A percentile compares a stretch with the other conserved stretches of the same genome.
Conservation (phyloP, 1,139 yeast genomes). For the Yamadazyma diospyri region DNA sequence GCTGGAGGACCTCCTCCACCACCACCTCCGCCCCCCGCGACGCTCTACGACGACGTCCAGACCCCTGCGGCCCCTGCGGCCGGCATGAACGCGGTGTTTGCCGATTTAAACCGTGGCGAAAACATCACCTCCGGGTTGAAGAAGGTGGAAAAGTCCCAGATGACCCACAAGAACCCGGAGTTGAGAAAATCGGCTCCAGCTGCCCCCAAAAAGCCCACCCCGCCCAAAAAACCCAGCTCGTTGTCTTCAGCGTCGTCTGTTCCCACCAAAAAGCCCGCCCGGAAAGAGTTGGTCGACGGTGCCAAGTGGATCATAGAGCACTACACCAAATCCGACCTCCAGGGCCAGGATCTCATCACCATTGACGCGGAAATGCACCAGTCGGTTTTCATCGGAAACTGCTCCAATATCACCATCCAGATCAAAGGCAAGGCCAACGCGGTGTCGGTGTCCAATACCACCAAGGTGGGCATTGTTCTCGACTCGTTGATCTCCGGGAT, state of each 20-base stretch:
- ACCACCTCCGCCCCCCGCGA: constrained; percentile 67
- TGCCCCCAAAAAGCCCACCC: constrained; percentile 48
- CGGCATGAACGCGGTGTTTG: constrained; percentile 85
- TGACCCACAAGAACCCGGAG: constrained; percentile 92
- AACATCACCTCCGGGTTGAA: constrained; percentile 78
- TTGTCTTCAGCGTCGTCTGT: constrained; percentile 33
- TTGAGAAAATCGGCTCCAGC: constrained; percentile 50
- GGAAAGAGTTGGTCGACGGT: constrained; percentile 76
- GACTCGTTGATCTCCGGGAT: constrained; percentile 86
- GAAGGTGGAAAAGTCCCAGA: constrained; percentile 89
- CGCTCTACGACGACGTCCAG: constrained; percentile 46
- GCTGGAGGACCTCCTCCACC: constrained; percentile 68
- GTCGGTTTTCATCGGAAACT: constrained; percentile 83
- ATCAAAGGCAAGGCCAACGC: constrained; percentile 92
- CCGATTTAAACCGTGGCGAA: constrained; percentile 86
- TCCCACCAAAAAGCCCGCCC: constrained; percentile 56
- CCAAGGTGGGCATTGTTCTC: constrained; percentile 69
- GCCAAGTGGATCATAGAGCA: constrained; percentile 85
- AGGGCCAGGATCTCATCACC: constrained; percentile 48
- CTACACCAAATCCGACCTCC: constrained; percentile 48
- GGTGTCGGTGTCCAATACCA: constrained; percentile 72
- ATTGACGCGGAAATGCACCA: constrained; percentile 84
- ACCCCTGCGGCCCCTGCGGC: constrained; percentile 33
- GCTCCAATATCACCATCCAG: constrained; percentile 69
- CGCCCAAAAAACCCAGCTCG: constrained; percentile 75